phyloP scores from a whole-genome alignment of 495 filamentous ascomycete genomes.

The Aspergillus avenaceus region DNA sequence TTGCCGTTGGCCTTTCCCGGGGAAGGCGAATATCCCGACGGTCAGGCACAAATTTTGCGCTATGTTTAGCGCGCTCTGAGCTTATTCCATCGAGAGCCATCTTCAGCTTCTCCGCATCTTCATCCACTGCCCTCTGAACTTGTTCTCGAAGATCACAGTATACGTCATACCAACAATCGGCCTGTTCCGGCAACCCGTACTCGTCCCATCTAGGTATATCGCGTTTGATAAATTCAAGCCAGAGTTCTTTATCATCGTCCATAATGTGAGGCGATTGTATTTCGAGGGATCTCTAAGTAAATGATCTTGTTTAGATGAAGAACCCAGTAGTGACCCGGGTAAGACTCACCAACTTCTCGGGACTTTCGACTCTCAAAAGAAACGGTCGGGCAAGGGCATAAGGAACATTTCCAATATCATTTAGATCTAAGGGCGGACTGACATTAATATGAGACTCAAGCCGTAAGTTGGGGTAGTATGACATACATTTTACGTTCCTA shows the following conservation, averaged over 20 bases:
- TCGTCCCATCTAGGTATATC: slow-evolving; percentile 61
- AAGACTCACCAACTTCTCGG: slow-evolving; percentile 56
- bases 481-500: slow-evolving; percentile 43
- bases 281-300: slow-evolving; percentile 52
- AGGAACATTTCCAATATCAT: slow-evolving; percentile 61
- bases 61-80: slow-evolving; percentile 43
- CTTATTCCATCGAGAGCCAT: slow-evolving; percentile 47
- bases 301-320: slow-evolving; percentile 2
- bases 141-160: slow-evolving; percentile 50
- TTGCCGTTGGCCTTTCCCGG: slow-evolving; percentile 20
- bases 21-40: slow-evolving; percentile 22
- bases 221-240: slow-evolving; percentile 63
- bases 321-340: not conserved
- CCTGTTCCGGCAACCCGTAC: slow-evolving; percentile 51
- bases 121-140: slow-evolving; percentile 41
- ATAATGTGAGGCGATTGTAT: slow-evolving; percentile 61
- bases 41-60: slow-evolving; percentile 39
- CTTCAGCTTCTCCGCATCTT: slow-evolving; percentile 46
- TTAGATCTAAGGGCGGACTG: slow-evolving; percentile 36
- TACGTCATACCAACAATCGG: slow-evolving; percentile 59
- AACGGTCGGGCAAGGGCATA: slow-evolving; percentile 58
- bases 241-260: slow-evolving; percentile 58
- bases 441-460: not conserved
- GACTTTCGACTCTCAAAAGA: slow-evolving; percentile 59
- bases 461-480: not conserved